Conservation (phyloP, 1,139 yeast genomes). For the Taphrina betulina region DNA sequence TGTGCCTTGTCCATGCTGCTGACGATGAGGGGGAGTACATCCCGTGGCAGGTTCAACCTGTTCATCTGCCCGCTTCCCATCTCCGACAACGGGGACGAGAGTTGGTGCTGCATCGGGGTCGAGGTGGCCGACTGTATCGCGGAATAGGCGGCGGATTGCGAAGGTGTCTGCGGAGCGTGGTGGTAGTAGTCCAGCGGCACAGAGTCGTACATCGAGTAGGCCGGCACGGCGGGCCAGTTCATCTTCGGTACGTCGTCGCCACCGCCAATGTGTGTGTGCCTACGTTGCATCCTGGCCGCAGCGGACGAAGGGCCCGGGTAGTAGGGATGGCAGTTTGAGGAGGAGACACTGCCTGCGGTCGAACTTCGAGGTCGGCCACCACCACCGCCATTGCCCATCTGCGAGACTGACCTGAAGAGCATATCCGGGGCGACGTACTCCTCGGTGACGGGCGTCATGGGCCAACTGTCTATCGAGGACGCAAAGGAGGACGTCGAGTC, state of each 20-base stretch:
- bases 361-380: conserved; percentile 27
- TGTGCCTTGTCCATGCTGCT: conserved; percentile 32
- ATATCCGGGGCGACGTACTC: conserved; percentile 27
- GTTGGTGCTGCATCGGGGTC: conserved; percentile 28
- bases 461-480: conserved; percentile 29
- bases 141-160: conserved; percentile 21
- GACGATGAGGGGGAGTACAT: conserved; percentile 24
- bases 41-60: conserved; percentile 12
- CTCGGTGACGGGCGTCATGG: conserved; percentile 29
- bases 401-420: conserved; percentile 12
- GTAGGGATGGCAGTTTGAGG: conserved; percentile 23
- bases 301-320: conserved; percentile 7
- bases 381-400: conserved; percentile 21
- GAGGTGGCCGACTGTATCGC: conserved; percentile 22
- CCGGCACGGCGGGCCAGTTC: conserved; percentile 21
- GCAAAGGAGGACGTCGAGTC: conserved; percentile 31
- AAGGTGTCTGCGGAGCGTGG: conserved; percentile 7
- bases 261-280: conserved; percentile 28
- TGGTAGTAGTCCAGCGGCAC: neutral
- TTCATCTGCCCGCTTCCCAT: conserved; percentile 19
- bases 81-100: conserved; percentile 28
- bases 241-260: conserved; percentile 6
- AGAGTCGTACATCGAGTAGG: conserved; percentile 7
- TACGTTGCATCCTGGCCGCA: conserved; percentile 26
- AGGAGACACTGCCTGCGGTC: conserved; percentile 23